Base-by-base conservation (phyloP, 2,329 filamentous ascomycete genomes). In the Alternaria solani region DNA sequence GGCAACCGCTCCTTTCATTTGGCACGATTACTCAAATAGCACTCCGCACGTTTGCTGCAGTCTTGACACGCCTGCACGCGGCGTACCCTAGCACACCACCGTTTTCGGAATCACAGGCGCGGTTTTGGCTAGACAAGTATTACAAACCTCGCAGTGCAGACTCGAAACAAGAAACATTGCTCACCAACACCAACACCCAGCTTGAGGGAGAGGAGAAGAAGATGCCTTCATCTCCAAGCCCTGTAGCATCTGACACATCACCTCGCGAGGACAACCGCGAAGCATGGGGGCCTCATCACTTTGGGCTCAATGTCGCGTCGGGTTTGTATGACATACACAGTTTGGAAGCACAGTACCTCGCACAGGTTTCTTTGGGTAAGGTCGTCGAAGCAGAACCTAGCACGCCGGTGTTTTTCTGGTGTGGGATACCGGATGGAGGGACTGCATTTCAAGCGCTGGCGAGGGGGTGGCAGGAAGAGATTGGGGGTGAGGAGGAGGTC, bases 271-370 rank as follows among this genome's bases (percentile, higher is more conserved):
- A 52, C n/a, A 52, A 52, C 49, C 49, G 49, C 49, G 49, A 52
- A 52, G 36, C 49, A 52, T 53, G 52, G 52, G 52, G 52, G 23
- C 52, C 52, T 30, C 41, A 55, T 55, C 52, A 55, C 30, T 55
- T 55, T 55, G 42, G 52, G 42, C 52, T 55, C 30, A 55, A 55
- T 55, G 42, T 55, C n/a, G 52, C 52, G 52, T 55, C 42, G 30
- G 52, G 42, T 39, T 55, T 55, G 30, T 55, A 55, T 55, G 42
- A 55, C 38, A 55, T 55, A 55, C 42, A 55, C 42, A 55, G 52
- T 55, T 47, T 55, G 41, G 52, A 55, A 47, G 52, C 48, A 51
- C 25, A 51, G 36, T 51, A 51, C 25, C 48, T 51, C 48, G 48
- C 34, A 38, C 48, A 51, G 11, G 48, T 38, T 39, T 28, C 43